phyloP scores from a whole-genome alignment of 768 basidiomycete genomes.

The Calvatia gigantea region DNA sequence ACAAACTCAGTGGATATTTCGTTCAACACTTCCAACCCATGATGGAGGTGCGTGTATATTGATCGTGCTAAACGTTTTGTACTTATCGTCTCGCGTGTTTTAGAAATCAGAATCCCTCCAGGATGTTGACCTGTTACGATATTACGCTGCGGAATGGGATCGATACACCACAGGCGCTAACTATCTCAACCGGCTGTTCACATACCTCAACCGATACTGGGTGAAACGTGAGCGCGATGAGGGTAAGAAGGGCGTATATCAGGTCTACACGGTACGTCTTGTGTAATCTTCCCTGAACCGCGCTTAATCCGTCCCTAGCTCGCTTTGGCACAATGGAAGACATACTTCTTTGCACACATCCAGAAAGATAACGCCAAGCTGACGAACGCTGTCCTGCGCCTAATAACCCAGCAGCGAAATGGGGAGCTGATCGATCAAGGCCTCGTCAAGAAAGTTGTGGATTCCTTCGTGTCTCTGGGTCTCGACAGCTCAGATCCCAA shows the following conservation, averaged over 20 bases:
- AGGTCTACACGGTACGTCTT: slow-evolving; percentile 84
- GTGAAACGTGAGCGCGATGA: slow-evolving; percentile 98
- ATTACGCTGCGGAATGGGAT: slow-evolving; percentile 93
- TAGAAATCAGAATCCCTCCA: slow-evolving; percentile 80
- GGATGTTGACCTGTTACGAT: slow-evolving; percentile 89
- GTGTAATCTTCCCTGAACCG: not conserved
- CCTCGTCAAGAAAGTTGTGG: slow-evolving; percentile 95
- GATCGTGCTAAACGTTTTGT: not conserved
- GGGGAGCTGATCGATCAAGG: slow-evolving; percentile 95
- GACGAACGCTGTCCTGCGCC: slow-evolving; percentile 78
- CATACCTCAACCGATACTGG: slow-evolving; percentile 98
- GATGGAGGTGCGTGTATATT: slow-evolving; percentile 36
- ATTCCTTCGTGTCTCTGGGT: slow-evolving; percentile 96
- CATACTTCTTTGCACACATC: slow-evolving; percentile 83
- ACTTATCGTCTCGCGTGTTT: slow-evolving; percentile 15
- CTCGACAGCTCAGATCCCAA: slow-evolving; percentile 89
- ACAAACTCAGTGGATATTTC: slow-evolving; percentile 89
- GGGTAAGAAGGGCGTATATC: slow-evolving; percentile 92
- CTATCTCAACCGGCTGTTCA: slow-evolving; percentile 95
- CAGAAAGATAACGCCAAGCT: slow-evolving; percentile 81
- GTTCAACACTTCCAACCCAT: slow-evolving; percentile 75
- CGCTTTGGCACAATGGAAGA: slow-evolving; percentile 94
- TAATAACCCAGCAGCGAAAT: slow-evolving; percentile 92
- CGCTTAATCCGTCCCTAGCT: slow-evolving; percentile 45
- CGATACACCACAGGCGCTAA: slow-evolving; percentile 96